phyloP scores from a whole-genome alignment of 805 yeast species.

The Candida endomychidarum region DNA sequence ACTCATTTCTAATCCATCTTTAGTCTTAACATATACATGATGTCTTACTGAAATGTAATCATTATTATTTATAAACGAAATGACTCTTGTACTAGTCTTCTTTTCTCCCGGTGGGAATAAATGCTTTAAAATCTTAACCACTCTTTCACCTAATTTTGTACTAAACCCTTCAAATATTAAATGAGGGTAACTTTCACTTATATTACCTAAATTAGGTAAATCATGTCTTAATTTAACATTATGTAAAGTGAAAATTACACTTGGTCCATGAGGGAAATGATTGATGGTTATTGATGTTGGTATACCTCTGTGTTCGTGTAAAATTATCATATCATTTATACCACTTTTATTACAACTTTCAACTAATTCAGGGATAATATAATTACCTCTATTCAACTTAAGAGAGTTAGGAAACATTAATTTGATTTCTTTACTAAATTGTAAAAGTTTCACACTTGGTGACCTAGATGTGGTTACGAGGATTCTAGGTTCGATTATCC shows the following conservation, averaged over 20 bases:
- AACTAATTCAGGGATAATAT: constrained; percentile 80
- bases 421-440: constrained; percentile 90
- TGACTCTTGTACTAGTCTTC: constrained; percentile 84
- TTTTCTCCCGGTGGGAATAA: constrained; percentile 97
- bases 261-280: constrained; percentile 98
- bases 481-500: constrained; percentile 85
- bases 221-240: constrained; percentile 95
- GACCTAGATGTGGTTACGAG: constrained; percentile 93
- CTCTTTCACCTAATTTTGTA: constrained; percentile 78
- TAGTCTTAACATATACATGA: constrained; percentile 87
- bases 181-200: constrained; percentile 91
- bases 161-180: constrained; percentile 88
- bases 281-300: constrained; percentile 91
- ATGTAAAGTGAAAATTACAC: constrained; percentile 90
- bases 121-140: constrained; percentile 77
- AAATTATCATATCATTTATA: constrained; percentile 77
- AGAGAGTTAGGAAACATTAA: constrained; percentile 86
- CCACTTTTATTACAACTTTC: constrained; percentile 79
- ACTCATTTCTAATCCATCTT: constrained; percentile 85
- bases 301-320: constrained; percentile 97
- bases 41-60: constrained; percentile 95
- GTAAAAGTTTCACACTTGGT: constrained; percentile 81
- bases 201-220: constrained; percentile 78
- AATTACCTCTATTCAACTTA: constrained; percentile 90
- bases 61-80: constrained; percentile 85